Conservation (phyloP, 192 early-diverging fungal species). For the Entomortierella parvispora region DNA sequence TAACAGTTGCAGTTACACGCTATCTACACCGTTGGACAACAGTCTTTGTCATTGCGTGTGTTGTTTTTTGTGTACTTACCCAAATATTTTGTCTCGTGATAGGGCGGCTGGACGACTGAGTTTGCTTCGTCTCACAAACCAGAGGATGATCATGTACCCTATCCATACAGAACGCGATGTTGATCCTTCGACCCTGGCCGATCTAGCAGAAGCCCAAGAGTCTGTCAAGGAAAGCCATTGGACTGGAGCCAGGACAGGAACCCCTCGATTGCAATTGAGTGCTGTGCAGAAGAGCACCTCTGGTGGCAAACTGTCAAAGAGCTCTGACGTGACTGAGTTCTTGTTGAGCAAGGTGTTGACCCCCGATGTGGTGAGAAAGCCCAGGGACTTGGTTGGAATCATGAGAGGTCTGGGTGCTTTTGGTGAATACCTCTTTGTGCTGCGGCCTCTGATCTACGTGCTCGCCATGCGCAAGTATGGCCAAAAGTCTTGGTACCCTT, state of each 20-base stretch:
- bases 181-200: constrained; percentile 62
- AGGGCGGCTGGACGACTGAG: constrained; percentile 52
- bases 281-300: constrained; percentile 33
- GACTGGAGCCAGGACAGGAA: constrained; percentile 55
- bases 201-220: constrained; percentile 23
- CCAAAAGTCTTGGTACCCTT: constrained; percentile 81
- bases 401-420: constrained; percentile 62
- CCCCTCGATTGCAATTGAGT: constrained; percentile 36
- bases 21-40: constrained; percentile 31
- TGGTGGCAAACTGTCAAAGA: constrained; percentile 27
- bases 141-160: constrained; percentile 69
- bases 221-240: constrained; percentile 42
- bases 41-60: constrained; percentile 1
- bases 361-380: constrained; percentile 73
- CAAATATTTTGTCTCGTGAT: not conserved
- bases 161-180: constrained; percentile 74
- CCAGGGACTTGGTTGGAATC: constrained; percentile 72
- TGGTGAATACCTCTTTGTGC: constrained; percentile 84
- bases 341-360: constrained; percentile 63
- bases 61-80: too few relatives aligned
- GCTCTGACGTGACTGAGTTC: constrained; percentile 61
- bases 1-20: too few relatives aligned
- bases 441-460: constrained; percentile 90
- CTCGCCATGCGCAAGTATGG: constrained; percentile 81
- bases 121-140: constrained; percentile 60